Percentiles rank a stretch among this genome's conserved stretches.
Evolutionary conservation across 495 filamentous ascomycete species (phyloP).

Genomic region (Penicillium lividum): DNA sequence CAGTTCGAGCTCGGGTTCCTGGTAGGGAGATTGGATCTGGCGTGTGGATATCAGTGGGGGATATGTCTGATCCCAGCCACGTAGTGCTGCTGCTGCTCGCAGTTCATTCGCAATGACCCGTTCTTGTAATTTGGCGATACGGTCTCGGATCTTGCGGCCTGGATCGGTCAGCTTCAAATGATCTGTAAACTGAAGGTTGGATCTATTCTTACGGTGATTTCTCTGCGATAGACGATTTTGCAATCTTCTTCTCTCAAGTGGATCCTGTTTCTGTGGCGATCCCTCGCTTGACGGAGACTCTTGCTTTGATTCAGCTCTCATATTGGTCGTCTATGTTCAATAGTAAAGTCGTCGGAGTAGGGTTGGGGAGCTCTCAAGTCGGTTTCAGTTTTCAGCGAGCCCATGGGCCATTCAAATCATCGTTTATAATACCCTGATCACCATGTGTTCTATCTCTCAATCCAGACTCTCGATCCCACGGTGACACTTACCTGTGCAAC

Average conservation of each 20-base stretch:
- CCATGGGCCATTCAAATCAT: not conserved
- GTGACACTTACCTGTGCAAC: constrained; percentile 31
- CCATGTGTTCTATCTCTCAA: constrained; percentile 10
- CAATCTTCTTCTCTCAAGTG: constrained; percentile 32
- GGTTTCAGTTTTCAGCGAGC: not conserved
- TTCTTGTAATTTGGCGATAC: constrained; percentile 46
- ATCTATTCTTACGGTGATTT: constrained; percentile 33
- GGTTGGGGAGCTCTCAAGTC: no score
- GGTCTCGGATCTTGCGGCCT: constrained; percentile 45
- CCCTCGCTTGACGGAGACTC: constrained; percentile 14
- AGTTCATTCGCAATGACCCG: constrained; percentile 46
- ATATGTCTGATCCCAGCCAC: constrained; percentile 33
- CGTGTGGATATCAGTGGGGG: constrained; percentile 3
- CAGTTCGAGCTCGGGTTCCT: not conserved
- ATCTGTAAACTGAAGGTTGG: not conserved
- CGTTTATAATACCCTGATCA: not conserved
- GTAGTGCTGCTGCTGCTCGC: constrained; percentile 33
- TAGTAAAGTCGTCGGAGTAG: no score
- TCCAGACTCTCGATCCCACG: constrained; percentile 23
- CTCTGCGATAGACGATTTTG: constrained; percentile 41
- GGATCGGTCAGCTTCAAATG: not conserved
- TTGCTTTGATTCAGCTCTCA: constrained; percentile 15
- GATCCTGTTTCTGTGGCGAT: constrained; percentile 25
- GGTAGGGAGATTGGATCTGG: not conserved
- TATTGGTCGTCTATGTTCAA: not conserved